Evolutionary conservation across 345 rosid species (phyloP).

Genomic region (Lumnitzera littorea): DNA sequence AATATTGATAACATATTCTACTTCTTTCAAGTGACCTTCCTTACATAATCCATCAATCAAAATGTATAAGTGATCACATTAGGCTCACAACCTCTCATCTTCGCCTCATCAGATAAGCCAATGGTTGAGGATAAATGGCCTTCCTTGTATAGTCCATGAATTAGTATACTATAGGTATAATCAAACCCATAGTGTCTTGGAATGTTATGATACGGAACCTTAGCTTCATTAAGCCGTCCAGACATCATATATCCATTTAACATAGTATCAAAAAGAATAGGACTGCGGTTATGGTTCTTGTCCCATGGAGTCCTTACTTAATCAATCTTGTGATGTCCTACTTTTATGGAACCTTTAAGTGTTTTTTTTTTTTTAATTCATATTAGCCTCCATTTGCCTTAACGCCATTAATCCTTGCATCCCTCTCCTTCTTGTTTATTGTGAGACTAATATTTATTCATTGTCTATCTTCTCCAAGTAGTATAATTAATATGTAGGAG

Average conservation of each 20-base stretch:
- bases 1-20: conserved; percentile 28
- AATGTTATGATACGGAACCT: conserved; percentile 34
- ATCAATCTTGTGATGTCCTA: conserved; percentile 30
- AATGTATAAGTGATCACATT: conserved; percentile 51
- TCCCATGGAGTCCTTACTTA: conserved; percentile 59
- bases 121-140: conserved; percentile 53
- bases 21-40: conserved; percentile 49
- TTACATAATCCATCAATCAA: conserved; percentile 67
- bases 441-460: too few relatives aligned
- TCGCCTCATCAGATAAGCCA: conserved; percentile 46
- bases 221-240: conserved; percentile 58
- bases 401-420: too few relatives aligned
- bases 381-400: too few relatives aligned
- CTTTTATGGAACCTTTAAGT: too few relatives aligned
- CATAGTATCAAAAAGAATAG: conserved; percentile 56
- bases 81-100: conserved; percentile 46
- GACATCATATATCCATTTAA: conserved; percentile 61
- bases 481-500: too few relatives aligned
- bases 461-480: too few relatives aligned
- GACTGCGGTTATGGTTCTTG: conserved; percentile 34
- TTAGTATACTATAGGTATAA: conserved; percentile 58
- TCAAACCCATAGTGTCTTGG: conserved; percentile 36
- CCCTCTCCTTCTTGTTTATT: too few relatives aligned
- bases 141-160: conserved; percentile 63
- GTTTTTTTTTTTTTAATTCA: too few relatives aligned